These are phyloP conservation scores for Teunomyces funiuensis DNA, from an alignment of 805 yeast species.

Conservation along the genomic window DNA sequence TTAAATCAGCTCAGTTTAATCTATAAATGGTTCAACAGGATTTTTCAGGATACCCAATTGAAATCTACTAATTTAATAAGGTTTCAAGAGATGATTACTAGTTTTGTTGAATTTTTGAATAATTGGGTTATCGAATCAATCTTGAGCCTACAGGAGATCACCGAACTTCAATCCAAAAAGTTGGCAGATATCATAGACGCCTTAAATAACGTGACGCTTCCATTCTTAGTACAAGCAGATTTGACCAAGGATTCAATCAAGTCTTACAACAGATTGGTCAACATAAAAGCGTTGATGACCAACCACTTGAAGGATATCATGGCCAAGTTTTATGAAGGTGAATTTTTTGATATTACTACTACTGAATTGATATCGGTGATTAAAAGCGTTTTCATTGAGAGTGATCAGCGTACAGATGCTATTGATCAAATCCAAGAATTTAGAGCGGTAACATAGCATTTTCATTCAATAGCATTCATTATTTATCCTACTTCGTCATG, in stretches of 20 bases:
- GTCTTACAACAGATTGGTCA: slow-evolving; percentile 28
- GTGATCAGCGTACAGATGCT: slow-evolving; percentile 44
- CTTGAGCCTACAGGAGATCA: slow-evolving; percentile 28
- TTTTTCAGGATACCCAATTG: slow-evolving; percentile 21
- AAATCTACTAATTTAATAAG: slow-evolving; percentile 24
- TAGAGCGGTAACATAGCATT: slow-evolving; percentile 19
- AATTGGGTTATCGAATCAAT: slow-evolving; percentile 28
- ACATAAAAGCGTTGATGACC: slow-evolving; percentile 32
- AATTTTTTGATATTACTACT: slow-evolving; percentile 48
- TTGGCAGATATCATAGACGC: slow-evolving; percentile 25
- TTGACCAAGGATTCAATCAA: slow-evolving; percentile 19
- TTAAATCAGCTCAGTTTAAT: slow-evolving; percentile 19
- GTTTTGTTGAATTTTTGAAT: slow-evolving; percentile 29
- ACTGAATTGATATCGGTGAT: slow-evolving; percentile 44
- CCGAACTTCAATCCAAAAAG: slow-evolving; percentile 35
- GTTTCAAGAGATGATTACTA: slow-evolving; percentile 27
- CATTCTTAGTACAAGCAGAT: slow-evolving; percentile 16
- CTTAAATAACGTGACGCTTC: slow-evolving; percentile 22
- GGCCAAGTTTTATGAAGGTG: slow-evolving; percentile 52
- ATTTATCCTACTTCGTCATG: neutral
- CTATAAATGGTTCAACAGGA: slow-evolving; percentile 22
- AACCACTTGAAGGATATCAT: slow-evolving; percentile 47
- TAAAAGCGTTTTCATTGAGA: slow-evolving; percentile 42
- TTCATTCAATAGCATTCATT: neutral
- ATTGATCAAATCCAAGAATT: slow-evolving; percentile 48